A percentile compares a stretch with the other conserved stretches of the same genome.
These are phyloP conservation scores for Nidula niveotomentosa DNA, from an alignment of 1,284 basidiomycete species.

Conservation along the genomic window DNA sequence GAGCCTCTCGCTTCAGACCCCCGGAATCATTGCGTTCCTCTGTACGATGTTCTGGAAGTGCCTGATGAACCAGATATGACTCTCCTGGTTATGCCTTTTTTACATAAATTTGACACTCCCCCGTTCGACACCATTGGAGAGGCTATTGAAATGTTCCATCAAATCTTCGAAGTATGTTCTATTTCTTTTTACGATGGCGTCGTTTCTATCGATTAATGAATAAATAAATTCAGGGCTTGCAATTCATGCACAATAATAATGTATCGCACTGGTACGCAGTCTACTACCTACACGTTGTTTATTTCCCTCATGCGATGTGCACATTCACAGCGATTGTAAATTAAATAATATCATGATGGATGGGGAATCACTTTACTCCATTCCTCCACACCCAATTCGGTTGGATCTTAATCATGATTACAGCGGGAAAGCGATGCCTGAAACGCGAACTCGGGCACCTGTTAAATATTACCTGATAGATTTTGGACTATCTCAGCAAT, in stretches of 20 bases:
- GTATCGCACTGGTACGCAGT: conserved; percentile 42
- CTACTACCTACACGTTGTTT: too few species aligned
- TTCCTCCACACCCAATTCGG: neutral
- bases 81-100: conserved; percentile 31
- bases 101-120: conserved; percentile 13
- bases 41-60: conserved; percentile 27
- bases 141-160: conserved; percentile 23
- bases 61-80: conserved; percentile 14
- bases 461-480: conserved; percentile 31
- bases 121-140: conserved; percentile 29
- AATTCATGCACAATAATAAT: conserved; percentile 36
- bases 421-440: conserved; percentile 12
- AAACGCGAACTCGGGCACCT: conserved; percentile 24
- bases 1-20: conserved; percentile 17
- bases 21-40: conserved; percentile 32
- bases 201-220: neutral
- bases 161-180: conserved; percentile 25
- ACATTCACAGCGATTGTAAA: conserved; percentile 43
- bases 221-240: conserved; percentile 27
- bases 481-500: conserved; percentile 27
- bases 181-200: neutral
- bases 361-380: conserved; percentile 2
- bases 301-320: too few species aligned
- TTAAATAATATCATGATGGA: conserved; percentile 36
- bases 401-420: neutral